Evolutionary conservation across 2,329 filamentous ascomycete species (phyloP).

Genomic region (Madurella fahalii): DNA sequence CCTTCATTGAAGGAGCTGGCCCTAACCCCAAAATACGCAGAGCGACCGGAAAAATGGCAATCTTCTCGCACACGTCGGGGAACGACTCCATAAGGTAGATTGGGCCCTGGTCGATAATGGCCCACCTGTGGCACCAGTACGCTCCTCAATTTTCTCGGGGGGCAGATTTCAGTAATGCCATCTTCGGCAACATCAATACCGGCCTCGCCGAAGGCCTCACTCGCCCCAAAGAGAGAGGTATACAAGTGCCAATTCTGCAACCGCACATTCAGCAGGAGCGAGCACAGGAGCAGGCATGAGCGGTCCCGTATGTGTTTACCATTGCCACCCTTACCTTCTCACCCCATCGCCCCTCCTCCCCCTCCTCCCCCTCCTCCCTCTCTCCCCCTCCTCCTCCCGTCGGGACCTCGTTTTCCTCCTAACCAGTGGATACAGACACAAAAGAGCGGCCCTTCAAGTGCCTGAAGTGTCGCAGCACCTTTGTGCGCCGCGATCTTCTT

Average conservation of each 20-base stretch:
- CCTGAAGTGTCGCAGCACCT: constrained; percentile 95
- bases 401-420: neutral
- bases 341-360: constrained; percentile 1
- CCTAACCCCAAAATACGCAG: too few species aligned
- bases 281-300: constrained; percentile 95
- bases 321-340: neutral
- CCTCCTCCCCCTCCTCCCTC: neutral
- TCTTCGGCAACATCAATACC: constrained; percentile 60
- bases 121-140: too few species aligned
- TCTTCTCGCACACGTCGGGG: too few species aligned
- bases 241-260: constrained; percentile 99
- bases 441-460: constrained; percentile 99
- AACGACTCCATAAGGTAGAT: too few species aligned
- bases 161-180: too few species aligned
- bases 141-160: too few species aligned
- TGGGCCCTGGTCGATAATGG: too few species aligned
- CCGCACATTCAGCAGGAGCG: constrained; percentile 93
- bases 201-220: constrained; percentile 68
- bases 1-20: too few species aligned
- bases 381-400: too few species aligned
- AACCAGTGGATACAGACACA: constrained; percentile 64
- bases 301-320: constrained; percentile 80
- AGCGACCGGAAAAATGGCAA: too few species aligned
- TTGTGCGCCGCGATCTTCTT: constrained; percentile 93
- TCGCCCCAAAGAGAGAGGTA: constrained; percentile 89